These are phyloP conservation scores for Crucibulum laeve DNA, from an alignment of 768 basidiomycete genomes.

Conservation along the genomic window DNA sequence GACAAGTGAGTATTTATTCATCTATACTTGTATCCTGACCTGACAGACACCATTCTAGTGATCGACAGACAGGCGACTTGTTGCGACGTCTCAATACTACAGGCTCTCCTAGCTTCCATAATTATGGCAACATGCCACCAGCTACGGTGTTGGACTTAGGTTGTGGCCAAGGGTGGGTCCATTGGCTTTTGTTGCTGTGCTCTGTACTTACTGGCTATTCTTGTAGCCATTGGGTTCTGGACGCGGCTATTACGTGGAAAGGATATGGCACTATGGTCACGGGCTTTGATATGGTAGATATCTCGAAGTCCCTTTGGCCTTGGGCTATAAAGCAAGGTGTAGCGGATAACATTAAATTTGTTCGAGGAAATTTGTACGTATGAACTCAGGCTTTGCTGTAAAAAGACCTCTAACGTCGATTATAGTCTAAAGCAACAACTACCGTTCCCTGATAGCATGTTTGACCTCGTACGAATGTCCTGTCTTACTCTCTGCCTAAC, in stretches of 20 bases:
- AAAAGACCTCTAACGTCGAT: background rate
- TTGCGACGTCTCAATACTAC: constrained; percentile 50
- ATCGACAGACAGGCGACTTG: constrained; percentile 49
- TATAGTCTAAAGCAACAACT: constrained; percentile 52
- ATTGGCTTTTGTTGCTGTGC: background rate
- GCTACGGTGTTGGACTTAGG: constrained; percentile 64
- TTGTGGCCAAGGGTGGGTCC: constrained; percentile 56
- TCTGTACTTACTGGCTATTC: background rate
- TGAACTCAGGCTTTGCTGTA: constrained; percentile 4
- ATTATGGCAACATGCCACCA: constrained; percentile 43
- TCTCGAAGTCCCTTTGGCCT: constrained; percentile 24
- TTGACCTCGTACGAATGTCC: constrained; percentile 74
- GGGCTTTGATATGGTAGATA: constrained; percentile 60
- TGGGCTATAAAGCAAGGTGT: constrained; percentile 28
- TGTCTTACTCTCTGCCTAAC: constrained; percentile 60
- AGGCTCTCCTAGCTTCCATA: constrained; percentile 54
- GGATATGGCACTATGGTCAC: constrained; percentile 45
- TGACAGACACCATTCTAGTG: constrained; percentile 33
- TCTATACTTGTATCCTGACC: constrained; percentile 1
- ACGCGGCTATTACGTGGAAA: constrained; percentile 61
- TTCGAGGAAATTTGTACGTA: constrained; percentile 65
- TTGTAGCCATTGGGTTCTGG: constrained; percentile 49
- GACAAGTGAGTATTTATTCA: constrained; percentile 44
- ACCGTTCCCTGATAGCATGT: constrained; percentile 55
- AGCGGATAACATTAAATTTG: constrained; percentile 42